These are phyloP conservation scores for Parasitella parasitica DNA, from an alignment of 371 early-diverging fungal genomes.

Conservation along the genomic window DNA sequence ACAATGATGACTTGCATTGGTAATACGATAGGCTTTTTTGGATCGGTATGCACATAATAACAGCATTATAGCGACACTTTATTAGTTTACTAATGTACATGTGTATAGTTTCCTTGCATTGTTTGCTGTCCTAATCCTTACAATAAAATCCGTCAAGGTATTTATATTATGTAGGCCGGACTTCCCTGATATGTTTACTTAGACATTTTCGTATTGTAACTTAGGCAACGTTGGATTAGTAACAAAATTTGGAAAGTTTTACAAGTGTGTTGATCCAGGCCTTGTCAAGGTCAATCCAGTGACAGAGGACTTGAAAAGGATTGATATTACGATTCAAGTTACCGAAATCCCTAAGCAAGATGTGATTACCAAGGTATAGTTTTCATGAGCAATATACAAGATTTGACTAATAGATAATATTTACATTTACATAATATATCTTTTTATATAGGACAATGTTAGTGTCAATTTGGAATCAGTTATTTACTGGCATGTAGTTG, in stretches of 20 bases:
- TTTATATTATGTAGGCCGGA: neutral
- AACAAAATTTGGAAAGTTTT: conserved; percentile 79
- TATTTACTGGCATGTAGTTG: conserved; percentile 78
- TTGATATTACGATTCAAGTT: conserved; percentile 80
- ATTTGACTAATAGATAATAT: neutral
- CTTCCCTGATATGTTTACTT: neutral
- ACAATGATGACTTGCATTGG: conserved; percentile 52
- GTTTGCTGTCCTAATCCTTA: conserved; percentile 80
- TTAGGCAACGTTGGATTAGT: conserved; percentile 74
- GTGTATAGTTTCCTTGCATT: conserved; percentile 36
- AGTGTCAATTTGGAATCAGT: conserved; percentile 81
- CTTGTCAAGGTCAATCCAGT: conserved; percentile 73
- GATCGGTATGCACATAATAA: conserved; percentile 34
- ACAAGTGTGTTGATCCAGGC: conserved; percentile 88
- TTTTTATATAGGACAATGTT: conserved; percentile 76
- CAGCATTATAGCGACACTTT: no score
- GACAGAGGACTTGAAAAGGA: conserved; percentile 61
- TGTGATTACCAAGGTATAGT: conserved; percentile 73
- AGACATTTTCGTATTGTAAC: neutral
- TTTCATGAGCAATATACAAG: neutral
- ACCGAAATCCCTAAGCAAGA: conserved; percentile 71
- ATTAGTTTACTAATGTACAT: neutral
- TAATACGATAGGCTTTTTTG: conserved; percentile 40
- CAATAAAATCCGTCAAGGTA: conserved; percentile 63
- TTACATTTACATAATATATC: no score